phyloP scores from a whole-genome alignment of 2,329 filamentous ascomycete genomes.

The Pseudopyrenochaeta lycopersici region DNA sequence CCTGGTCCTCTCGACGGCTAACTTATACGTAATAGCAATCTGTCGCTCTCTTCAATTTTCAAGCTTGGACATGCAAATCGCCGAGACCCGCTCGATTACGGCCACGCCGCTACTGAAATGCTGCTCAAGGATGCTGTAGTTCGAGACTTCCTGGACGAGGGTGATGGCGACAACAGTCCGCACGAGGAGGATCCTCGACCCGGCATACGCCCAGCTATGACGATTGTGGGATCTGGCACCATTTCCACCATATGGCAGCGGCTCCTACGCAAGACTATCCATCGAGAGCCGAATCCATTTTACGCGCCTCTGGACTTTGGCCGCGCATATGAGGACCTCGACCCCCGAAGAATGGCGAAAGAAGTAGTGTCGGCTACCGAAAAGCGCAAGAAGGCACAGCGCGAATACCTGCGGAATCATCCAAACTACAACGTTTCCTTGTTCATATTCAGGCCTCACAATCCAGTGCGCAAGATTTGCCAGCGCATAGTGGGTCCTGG shows the following conservation, averaged over 20 bases:
- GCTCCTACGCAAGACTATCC: constrained; percentile 64
- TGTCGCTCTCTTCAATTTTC: constrained; percentile 74
- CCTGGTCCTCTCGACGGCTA: not conserved
- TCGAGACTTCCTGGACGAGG: constrained; percentile 88
- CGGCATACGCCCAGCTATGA: constrained; percentile 48
- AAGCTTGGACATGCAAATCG: constrained; percentile 69
- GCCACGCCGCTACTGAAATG: constrained; percentile 93
- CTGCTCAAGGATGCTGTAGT: constrained; percentile 95
- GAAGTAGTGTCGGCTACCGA: constrained; percentile 87
- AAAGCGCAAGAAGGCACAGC: constrained; percentile 83
- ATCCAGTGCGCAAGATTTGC: constrained; percentile 81
- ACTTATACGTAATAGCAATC: constrained; percentile 60
- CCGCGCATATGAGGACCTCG: constrained; percentile 77
- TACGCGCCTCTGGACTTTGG: constrained; percentile 82
- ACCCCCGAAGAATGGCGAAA: constrained; percentile 87
- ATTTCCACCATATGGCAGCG: constrained; percentile 70
- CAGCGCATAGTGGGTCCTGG: constrained; percentile 92
- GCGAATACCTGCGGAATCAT: constrained; percentile 86
- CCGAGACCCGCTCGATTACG: constrained; percentile 89
- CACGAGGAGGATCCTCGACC: constrained; percentile 42
- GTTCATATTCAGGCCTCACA: constrained; percentile 82
- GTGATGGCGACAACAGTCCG: constrained; percentile 51
- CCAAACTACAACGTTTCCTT: constrained; percentile 93
- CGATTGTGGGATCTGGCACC: constrained; percentile 64
- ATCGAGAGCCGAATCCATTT: constrained; percentile 90